Evolutionary conservation across 2,329 filamentous ascomycete genomes (phyloP).

Genomic region (Fusarium denticulatum): DNA sequence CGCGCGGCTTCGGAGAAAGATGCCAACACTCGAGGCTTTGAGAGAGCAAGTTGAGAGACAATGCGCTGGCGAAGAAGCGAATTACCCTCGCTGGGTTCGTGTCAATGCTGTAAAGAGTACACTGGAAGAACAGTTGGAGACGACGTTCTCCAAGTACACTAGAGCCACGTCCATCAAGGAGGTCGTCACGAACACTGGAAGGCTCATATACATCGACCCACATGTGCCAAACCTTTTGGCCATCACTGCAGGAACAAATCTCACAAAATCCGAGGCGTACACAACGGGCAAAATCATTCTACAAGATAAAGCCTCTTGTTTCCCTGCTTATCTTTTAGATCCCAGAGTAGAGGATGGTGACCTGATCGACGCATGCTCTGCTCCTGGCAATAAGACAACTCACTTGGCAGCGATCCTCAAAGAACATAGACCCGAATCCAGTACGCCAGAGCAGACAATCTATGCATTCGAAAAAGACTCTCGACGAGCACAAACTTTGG

Average conservation of each 20-base stretch:
- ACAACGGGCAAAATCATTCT: constrained; percentile 81
- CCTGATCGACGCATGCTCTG: constrained; percentile 91
- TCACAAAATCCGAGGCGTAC: constrained; percentile 80
- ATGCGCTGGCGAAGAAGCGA: constrained; percentile 60
- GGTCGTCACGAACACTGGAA: constrained; percentile 59
- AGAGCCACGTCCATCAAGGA: constrained; percentile 65
- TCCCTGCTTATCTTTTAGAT: constrained; percentile 88
- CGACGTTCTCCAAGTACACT: constrained; percentile 75
- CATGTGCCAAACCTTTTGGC: constrained; percentile 88
- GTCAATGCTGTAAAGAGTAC: constrained; percentile 82
- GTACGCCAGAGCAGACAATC: constrained; percentile 58
- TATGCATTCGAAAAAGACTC: constrained; percentile 84
- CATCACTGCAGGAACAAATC: constrained; percentile 74
- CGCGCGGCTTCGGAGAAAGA: constrained; percentile 76
- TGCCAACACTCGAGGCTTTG: constrained; percentile 74
- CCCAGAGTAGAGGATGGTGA: constrained; percentile 74
- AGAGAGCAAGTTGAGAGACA: constrained; percentile 64
- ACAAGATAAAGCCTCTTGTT: constrained; percentile 97
- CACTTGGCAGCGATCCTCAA: constrained; percentile 82
- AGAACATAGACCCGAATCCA: constrained; percentile 52
- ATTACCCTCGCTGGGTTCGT: constrained; percentile 90
- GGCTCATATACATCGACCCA: constrained; percentile 75
- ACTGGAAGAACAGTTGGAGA: constrained; percentile 75
- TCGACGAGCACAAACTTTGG: constrained; percentile 76
- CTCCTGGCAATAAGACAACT: constrained; percentile 97